Percentiles rank a stretch among this genome's conserved stretches.
phyloP scores from a whole-genome alignment of 1,284 basidiomycete species.

The Boletus smithii region DNA sequence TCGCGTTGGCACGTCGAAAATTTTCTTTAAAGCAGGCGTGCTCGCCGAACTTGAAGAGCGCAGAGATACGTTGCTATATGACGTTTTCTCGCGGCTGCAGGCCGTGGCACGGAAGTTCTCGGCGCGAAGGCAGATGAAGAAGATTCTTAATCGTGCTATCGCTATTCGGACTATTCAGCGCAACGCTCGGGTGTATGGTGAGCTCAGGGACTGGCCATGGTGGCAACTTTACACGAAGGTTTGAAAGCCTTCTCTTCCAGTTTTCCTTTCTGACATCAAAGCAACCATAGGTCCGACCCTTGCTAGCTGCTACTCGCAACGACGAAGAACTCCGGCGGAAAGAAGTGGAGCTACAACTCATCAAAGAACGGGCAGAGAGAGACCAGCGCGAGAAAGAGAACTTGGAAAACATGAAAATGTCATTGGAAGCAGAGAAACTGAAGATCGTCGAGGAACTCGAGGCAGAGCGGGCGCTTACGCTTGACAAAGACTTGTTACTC shows the following conservation, averaged over 20 bases:
- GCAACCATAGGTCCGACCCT: conserved; percentile 71
- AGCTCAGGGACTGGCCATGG: conserved; percentile 96
- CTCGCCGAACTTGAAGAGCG: conserved; percentile 97
- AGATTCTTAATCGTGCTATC: conserved; percentile 89
- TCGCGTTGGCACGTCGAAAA: conserved; percentile 95
- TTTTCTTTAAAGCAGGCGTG: conserved; percentile 99
- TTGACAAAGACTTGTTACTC: conserved; percentile 86
- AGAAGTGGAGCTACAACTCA: conserved; percentile 79
- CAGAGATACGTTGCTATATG: conserved; percentile 82
- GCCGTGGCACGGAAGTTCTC: conserved; percentile 84
- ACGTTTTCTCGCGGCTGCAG: conserved; percentile 88
- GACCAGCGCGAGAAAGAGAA: conserved; percentile 79
- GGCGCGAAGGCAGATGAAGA: conserved; percentile 88
- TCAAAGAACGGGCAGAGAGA: conserved; percentile 82
- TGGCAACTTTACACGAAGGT: conserved; percentile 97
- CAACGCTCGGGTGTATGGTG: conserved; percentile 89
- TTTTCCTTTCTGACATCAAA: conserved; percentile 4
- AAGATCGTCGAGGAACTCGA: conserved; percentile 81
- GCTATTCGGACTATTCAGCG: conserved; percentile 92
- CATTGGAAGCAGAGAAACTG: conserved; percentile 77
- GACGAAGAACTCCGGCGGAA: conserved; percentile 92
- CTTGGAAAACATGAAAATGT: conserved; percentile 75
- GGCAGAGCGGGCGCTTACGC: conserved; percentile 73
- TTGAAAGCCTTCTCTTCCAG: conserved; percentile 4
- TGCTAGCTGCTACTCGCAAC: conserved; percentile 88